Base-by-base conservation (phyloP, 495 filamentous ascomycete genomes). In the Chaetomium cochliodes region DNA sequence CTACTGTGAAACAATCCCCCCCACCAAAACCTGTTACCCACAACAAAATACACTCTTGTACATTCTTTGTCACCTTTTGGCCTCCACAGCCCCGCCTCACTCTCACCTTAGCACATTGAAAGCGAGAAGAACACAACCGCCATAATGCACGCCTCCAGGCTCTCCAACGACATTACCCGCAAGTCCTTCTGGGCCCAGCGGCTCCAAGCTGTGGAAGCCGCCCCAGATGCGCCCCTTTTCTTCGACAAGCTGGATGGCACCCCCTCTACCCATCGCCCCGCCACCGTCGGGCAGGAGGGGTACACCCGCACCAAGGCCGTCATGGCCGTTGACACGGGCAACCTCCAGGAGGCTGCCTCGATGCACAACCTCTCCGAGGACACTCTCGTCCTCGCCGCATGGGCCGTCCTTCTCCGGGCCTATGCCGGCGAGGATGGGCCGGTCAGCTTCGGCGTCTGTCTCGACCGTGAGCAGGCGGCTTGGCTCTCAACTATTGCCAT, bases 81-180 rank as follows among this genome's bases (percentile, higher is more conserved):
- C 20, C 18, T 23, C 46, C 50, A 5, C 8, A 18, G 2, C 50
- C 4, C 13, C 23, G 7, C 22, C 50, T 13, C 25, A 28, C 16
- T 7, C 11, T 18, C 4, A 16, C 50, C 50, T 52, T 25, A 28
- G 3, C 23, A 15, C 50, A 52, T 5, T 46, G 12, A 28, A 26
- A 26, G n/a, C 39, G 39, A 4, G n/a, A 18, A 11, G 22, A 16
- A 50, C 42, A 23, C 41, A 16, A 50, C 42, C 15, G 28, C 28
- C 41, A 25, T 6, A 16, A 49, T 51, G 46, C 59, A 62, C 30
- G 23, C 59, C 26, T 44, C 59, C 2, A 39, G 46, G 22, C 46
- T 62, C 26, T 62, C 59, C 28, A 62, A 62, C 59, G 59, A 62
- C 59, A 62, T 62, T 28, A 62, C 59, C 46, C 46, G 59, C n/a